Percentiles rank a stretch among this genome's conserved stretches.
These are phyloP conservation scores for Tulasnella sp. DNA, from an alignment of 768 basidiomycete species.

Conservation along the genomic window DNA sequence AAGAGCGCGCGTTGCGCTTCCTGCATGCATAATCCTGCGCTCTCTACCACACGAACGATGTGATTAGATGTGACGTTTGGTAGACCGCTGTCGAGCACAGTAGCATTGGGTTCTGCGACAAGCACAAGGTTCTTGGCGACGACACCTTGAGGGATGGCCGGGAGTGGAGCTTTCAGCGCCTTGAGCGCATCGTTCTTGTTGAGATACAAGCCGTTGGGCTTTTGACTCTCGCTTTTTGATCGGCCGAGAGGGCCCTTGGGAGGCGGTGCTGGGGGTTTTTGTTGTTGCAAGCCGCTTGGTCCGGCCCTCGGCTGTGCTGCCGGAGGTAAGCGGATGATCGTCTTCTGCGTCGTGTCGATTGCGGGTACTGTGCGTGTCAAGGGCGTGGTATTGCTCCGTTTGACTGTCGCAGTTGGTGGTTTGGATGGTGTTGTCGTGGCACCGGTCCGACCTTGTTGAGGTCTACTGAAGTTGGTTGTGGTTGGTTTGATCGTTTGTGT, in stretches of 20 bases:
- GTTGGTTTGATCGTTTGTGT: no score
- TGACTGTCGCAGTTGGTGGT: not conserved
- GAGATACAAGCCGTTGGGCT: not conserved
- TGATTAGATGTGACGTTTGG: constrained; percentile 9
- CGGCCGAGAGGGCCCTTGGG: not conserved
- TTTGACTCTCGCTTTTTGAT: constrained; percentile 11
- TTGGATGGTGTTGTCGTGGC: no score
- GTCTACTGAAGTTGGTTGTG: no score
- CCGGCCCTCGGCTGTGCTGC: not conserved
- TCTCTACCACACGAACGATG: constrained; percentile 9
- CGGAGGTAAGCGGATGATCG: not conserved
- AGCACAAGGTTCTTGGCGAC: constrained; percentile 15
- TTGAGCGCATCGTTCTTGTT: not conserved
- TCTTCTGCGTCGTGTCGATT: not conserved
- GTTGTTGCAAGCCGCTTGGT: not conserved
- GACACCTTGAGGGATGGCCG: constrained; percentile 5
- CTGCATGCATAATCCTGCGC: constrained; percentile 6
- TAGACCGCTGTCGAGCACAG: constrained; percentile 3
- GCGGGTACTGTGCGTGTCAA: not conserved
- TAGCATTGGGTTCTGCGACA: not conserved
- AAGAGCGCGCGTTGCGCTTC: constrained; percentile 2
- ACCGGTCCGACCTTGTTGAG: not conserved
- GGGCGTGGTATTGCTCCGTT: constrained; percentile 13
- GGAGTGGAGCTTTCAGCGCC: constrained; percentile 10
- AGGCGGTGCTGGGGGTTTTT: not conserved